These are phyloP conservation scores for Chiua virens DNA, from an alignment of 768 basidiomycete species.

Conservation along the genomic window DNA sequence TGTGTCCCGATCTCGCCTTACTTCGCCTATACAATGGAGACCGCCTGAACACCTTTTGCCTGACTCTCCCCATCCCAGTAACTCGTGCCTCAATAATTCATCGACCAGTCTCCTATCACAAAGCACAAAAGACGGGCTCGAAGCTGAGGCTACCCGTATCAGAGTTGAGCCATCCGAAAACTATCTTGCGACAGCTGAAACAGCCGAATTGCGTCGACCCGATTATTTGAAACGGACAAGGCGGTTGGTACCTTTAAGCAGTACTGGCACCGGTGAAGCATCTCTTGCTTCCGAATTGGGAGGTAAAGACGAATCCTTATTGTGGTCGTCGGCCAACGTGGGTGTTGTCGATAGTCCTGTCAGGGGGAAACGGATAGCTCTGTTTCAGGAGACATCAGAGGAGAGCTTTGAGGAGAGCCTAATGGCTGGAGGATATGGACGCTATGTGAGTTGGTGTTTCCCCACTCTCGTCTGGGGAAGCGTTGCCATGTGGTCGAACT, in stretches of 20 bases:
- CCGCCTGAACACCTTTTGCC: neutral
- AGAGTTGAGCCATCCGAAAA: slow-evolving; percentile 53
- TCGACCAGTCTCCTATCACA: neutral
- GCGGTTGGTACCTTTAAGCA: slow-evolving; percentile 41
- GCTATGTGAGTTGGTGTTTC: slow-evolving; percentile 53
- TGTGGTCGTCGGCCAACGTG: slow-evolving; percentile 35
- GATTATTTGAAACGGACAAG: slow-evolving; percentile 69
- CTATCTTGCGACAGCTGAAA: slow-evolving; percentile 46
- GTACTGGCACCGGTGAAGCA: slow-evolving; percentile 17
- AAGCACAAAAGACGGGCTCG: slow-evolving; percentile 29
- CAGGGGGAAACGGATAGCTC: slow-evolving; percentile 69
- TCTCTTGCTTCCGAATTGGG: slow-evolving; percentile 11
- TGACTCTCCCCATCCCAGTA: neutral
- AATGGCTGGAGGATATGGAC: slow-evolving; percentile 79
- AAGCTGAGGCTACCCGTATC: slow-evolving; percentile 62
- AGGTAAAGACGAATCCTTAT: slow-evolving; percentile 12
- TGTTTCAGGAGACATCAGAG: slow-evolving; percentile 82
- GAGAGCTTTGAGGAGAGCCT: slow-evolving; percentile 84
- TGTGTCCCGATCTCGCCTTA: slow-evolving; percentile 9
- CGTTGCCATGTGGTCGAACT: neutral
- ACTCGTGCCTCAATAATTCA: neutral
- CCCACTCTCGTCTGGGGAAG: neutral
- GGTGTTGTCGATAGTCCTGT: slow-evolving; percentile 70
- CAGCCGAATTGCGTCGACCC: slow-evolving; percentile 63
- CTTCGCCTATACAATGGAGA: slow-evolving; percentile 9